phyloP scores from a whole-genome alignment of 768 basidiomycete species.

The Tricholoma saponaceum region DNA sequence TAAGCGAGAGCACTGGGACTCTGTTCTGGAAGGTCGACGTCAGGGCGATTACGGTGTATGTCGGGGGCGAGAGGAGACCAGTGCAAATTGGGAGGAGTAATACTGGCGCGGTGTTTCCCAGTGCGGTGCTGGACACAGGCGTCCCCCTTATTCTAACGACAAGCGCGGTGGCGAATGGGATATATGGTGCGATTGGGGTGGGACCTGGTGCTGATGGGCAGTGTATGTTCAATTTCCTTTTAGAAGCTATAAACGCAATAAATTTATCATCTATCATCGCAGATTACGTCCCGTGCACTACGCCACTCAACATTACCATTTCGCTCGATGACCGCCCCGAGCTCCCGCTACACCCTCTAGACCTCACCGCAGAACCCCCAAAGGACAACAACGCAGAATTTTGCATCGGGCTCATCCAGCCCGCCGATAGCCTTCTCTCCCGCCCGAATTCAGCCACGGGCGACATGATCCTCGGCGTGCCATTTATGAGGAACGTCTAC shows the following conservation, averaged over 20 bases:
- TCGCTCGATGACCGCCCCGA: conserved; percentile 54
- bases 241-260: too few species aligned
- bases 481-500: conserved; percentile 75
- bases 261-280: too few species aligned
- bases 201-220: conserved; percentile 54
- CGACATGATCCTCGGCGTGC: conserved; percentile 77
- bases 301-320: conserved; percentile 69
- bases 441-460: conserved; percentile 34
- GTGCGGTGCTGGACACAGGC: conserved; percentile 72
- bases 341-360: conserved; percentile 70
- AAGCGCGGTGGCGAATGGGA: conserved; percentile 58
- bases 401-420: conserved; percentile 70
- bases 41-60: conserved; percentile 57
- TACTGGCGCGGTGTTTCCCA: conserved; percentile 44
- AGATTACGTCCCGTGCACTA: conserved; percentile 76
- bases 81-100: conserved; percentile 38
- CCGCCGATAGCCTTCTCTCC: conserved; percentile 40
- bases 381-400: conserved; percentile 35
- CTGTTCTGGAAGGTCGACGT: conserved; percentile 64
- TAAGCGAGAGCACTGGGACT: conserved; percentile 34
- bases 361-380: conserved; percentile 52
- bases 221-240: conserved; percentile 57
- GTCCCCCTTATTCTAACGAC: conserved; percentile 65
- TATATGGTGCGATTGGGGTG: conserved; percentile 73
- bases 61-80: conserved; percentile 34